A percentile compares a stretch with the other conserved stretches of the same genome.
These are phyloP conservation scores for Rhodomyrtus tomentosa DNA, from an alignment of 345 rosid species.

Conservation along the genomic window DNA sequence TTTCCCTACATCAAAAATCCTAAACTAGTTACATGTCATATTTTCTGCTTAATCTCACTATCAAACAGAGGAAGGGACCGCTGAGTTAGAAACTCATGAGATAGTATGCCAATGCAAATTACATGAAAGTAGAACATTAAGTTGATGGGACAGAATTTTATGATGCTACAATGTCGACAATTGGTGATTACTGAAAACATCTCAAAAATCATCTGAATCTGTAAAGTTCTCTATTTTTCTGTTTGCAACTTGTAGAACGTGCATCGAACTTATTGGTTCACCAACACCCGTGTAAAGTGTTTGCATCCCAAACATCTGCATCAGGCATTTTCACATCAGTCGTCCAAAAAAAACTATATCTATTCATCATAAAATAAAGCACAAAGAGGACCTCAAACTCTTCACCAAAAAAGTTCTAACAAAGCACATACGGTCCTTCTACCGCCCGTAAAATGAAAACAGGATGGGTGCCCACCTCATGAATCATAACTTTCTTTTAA, in stretches of 20 bases:
- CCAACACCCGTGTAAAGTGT: background rate
- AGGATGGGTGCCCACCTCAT: background rate
- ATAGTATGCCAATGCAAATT: background rate
- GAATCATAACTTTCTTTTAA: background rate
- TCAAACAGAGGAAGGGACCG: background rate
- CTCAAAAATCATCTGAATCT: background rate
- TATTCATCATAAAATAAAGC: no score
- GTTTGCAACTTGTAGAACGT: background rate
- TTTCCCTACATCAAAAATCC: background rate
- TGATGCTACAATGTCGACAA: background rate
- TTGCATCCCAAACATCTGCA: background rate
- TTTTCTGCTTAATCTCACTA: background rate
- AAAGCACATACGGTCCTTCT: background rate
- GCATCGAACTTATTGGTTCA: background rate
- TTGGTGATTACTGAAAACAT: no score
- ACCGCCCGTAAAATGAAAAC: background rate
- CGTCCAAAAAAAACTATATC: background rate
- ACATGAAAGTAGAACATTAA: background rate
- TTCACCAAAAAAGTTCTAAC: background rate
- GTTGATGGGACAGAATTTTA: background rate
- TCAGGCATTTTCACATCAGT: background rate
- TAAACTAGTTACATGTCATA: background rate
- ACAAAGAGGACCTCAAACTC: no score
- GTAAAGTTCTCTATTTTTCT: background rate
- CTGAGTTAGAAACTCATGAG: background rate